phyloP scores from a whole-genome alignment of 176 grass and related monocot genomes.

The Oryza officinalis region DNA sequence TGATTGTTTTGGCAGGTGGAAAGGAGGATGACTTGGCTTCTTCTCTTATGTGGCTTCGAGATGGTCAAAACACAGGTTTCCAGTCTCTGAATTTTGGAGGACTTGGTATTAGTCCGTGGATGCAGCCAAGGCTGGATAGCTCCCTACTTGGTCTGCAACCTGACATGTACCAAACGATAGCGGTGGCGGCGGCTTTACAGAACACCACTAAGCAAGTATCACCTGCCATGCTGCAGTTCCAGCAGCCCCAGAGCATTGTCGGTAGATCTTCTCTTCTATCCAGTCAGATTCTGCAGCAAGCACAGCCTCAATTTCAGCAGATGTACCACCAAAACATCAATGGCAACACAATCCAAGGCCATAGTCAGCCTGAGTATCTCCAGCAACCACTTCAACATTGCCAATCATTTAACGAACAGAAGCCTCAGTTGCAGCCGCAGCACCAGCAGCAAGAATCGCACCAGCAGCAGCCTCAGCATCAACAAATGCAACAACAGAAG shows the following conservation, averaged over 20 bases:
- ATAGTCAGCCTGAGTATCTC: conserved; percentile 60
- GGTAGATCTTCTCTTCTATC: conserved; percentile 49
- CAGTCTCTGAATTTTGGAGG: conserved; percentile 83
- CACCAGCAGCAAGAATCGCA: conserved; percentile 46
- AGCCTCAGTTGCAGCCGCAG: conserved; percentile 33
- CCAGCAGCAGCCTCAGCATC: conserved; percentile 54
- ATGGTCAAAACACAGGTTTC: conserved; percentile 63
- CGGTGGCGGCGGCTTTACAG: conserved; percentile 45
- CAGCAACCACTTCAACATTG: conserved; percentile 51
- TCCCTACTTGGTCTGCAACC: conserved; percentile 64
- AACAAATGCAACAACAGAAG: conserved; percentile 71
- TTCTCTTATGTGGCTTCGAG: conserved; percentile 70
- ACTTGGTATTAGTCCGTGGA: conserved; percentile 63
- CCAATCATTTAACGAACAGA: conserved; percentile 60
- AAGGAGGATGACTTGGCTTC: conserved; percentile 73
- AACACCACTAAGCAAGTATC: conserved; percentile 60
- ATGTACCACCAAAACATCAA: conserved; percentile 50
- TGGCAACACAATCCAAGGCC: conserved; percentile 54
- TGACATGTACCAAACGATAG: conserved; percentile 70
- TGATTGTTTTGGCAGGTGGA: conserved; percentile 55
- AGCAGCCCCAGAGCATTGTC: conserved; percentile 59
- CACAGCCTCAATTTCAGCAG: conserved; percentile 65
- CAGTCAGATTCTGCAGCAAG: conserved; percentile 68
- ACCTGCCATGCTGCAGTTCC: conserved; percentile 74
- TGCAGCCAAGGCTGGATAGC: conserved; percentile 67